Conservation (phyloP, 2,329 filamentous ascomycete genomes). For the Tolypocladium amazonense region DNA sequence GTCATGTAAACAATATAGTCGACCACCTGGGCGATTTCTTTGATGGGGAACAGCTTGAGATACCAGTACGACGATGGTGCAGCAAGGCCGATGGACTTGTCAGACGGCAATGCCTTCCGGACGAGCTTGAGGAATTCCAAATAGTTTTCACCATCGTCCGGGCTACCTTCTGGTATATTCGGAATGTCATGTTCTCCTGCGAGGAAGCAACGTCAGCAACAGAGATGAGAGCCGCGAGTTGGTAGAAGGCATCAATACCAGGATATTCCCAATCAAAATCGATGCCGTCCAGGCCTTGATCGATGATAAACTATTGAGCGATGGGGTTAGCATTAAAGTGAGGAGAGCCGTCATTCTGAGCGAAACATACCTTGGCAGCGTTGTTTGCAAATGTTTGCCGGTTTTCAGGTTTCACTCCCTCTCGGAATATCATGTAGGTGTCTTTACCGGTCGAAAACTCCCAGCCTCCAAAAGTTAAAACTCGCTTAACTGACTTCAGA, state of each 20-base stretch:
- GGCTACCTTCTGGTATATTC: constrained; percentile 15
- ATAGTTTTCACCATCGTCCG: constrained; percentile 5
- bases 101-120: constrained; percentile 2
- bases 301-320: constrained; percentile 19
- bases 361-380: constrained; percentile 9
- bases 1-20: constrained; percentile 26
- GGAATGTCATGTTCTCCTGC: constrained; percentile 11
- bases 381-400: constrained; percentile 19
- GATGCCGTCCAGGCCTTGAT: constrained; percentile 25
- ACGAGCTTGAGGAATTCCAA: constrained; percentile 6
- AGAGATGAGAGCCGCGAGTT: neutral
- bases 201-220: neutral
- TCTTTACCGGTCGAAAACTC: constrained; percentile 8
- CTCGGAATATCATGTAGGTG: constrained; percentile 8
- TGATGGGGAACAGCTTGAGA: constrained; percentile 18
- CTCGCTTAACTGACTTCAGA: constrained; percentile 10
- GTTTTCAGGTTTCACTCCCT: constrained; percentile 15
- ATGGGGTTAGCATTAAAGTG: neutral
- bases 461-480: constrained; percentile 19
- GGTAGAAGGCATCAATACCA: neutral
- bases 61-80: constrained; percentile 23
- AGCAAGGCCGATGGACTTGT: constrained; percentile 18
- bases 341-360: neutral
- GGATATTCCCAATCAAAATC: constrained; percentile 33
- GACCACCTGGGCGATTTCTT: constrained; percentile 12